A percentile compares a stretch with the other conserved stretches of the same genome.
These are phyloP conservation scores for Picea sitchensis DNA, from an alignment of 75 land plant species.

Conservation along the genomic window DNA sequence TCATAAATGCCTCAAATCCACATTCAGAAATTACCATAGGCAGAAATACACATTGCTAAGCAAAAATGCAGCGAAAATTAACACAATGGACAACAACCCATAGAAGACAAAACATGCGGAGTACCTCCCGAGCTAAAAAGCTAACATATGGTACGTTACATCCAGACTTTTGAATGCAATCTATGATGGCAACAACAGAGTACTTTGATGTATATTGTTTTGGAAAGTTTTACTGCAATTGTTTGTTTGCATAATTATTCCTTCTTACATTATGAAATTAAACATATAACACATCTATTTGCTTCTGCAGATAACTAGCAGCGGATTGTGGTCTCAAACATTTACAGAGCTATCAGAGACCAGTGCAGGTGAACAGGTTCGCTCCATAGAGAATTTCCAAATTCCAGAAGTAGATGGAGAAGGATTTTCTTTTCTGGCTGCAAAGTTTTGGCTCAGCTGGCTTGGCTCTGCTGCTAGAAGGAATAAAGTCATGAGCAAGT, in stretches of 20 bases:
- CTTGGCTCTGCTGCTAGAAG: conserved; percentile 33
- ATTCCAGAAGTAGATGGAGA: conserved; percentile 24
- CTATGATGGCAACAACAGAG: too few relatives aligned
- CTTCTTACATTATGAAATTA: not conserved
- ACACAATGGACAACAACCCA: too few relatives aligned
- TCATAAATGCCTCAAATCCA: too few relatives aligned
- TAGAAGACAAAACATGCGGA: too few relatives aligned
- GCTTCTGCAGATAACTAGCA: conserved; percentile 45
- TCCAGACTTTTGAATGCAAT: too few relatives aligned
- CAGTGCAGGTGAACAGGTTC: conserved; percentile 12
- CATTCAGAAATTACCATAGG: too few relatives aligned
- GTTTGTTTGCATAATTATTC: not conserved
- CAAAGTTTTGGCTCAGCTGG: conserved; percentile 44
- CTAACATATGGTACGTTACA: too few relatives aligned
- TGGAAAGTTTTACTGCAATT: too few relatives aligned
- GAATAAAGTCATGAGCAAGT: conserved; percentile 32
- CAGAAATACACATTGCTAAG: too few relatives aligned
- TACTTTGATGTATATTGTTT: too few relatives aligned
- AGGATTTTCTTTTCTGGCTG: conserved; percentile 21
- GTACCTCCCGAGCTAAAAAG: too few relatives aligned
- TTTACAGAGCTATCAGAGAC: conserved; percentile 12
- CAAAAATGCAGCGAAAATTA: too few relatives aligned
- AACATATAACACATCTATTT: not conserved
- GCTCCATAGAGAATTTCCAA: conserved; percentile 7
- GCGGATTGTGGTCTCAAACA: conserved; percentile 59